Base-by-base conservation (phyloP, 768 basidiomycete genomes). In the Leccinum disarticulatum region DNA sequence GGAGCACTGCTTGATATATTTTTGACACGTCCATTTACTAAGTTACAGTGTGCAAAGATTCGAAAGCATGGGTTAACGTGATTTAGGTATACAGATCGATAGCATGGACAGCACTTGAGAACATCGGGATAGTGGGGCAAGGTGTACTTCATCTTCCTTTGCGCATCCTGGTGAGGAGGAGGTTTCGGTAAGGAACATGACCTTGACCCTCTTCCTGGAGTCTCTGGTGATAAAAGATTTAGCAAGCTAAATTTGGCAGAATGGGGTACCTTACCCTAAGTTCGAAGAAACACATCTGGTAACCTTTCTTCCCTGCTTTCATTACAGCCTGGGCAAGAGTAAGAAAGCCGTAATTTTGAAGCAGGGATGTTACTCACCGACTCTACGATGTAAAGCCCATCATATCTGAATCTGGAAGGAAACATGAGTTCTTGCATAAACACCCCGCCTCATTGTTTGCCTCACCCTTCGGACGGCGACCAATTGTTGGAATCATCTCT, bases 301-400 rank as follows among this genome's bases (percentile, higher is more conserved):
- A 63, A 2, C 69, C 67, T 38, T 52, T 52, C 56, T 69, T 72
- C 6, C 73, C 73, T 3, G 0, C 1, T 25, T 33, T 51, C 59
- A 56, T 52, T 46, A 36, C 49, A 10, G 67, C 67, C 73, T 73
- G 28, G 8, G 6, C 19, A 51, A 27, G 19, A 38, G 38, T 69
- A 27, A 64, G 59, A 62, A 48, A 22, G 8, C 10, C n/a, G n/a
- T 17, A 46, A 19, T 9, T 3, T 1, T 4, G 38, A 61, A 3
- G 9, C 9, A 55, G 54, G 27, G 1, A 38, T 35, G 15, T 5
- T 9, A 64, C 63, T 28, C 13, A 74, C 73, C 3, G 57, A 59
- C 11, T 66, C 63, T 1, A 74, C 73, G 4, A 67, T 25, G 43
- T 74, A 76, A 13, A 74, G 63, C 5, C 73, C 73, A 28, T 74